Base-by-base conservation (phyloP, 257 asterid species). In the Ajuga chamaepitys region DNA sequence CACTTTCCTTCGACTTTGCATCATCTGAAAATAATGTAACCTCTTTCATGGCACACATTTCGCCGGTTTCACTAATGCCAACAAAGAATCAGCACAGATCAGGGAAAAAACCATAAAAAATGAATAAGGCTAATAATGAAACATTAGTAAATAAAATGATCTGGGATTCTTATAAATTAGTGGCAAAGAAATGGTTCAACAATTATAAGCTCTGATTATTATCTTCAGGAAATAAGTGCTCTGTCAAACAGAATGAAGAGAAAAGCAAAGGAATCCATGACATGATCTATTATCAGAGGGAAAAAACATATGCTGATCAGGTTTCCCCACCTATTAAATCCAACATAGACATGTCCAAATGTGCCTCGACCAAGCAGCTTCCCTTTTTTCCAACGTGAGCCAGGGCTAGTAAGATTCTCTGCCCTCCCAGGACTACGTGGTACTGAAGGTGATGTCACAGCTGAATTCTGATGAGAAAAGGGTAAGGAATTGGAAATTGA, bases 41-140 rank as follows among this genome's bases (percentile, higher is more conserved):
- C 90, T 91, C 98, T 83, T 91, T 91, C 98, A 91, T 91, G 20
- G 98, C 98, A 81, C 98, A 91, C 96, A 88, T 91, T 79, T 91
- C 95, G 13, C 98, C 98, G 12, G 94, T 91, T 67, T 86, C 98
- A 80, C 98, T 91, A 75, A 62, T 70, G 71, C 25, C 73, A 79
- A 61, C 22, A 65, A 21, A 41, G 67, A 32, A 67, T 10, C 62
- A 67, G 17, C 47, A 68, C 53, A 26, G 70, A 66, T 75, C 51
- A 57, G 67, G 30, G 46, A 67, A 56, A 20, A 47, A 68, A 7
- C 20, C 64, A 22, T 4, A 35, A 46, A 16, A 68, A 44, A 53
- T 55, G 51, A 69, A 54, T 21, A 71, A 30, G 38, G 2, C 28
- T 41, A 54, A 64, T 25, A 24, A 56, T 28, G 20, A 1, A 11